A percentile compares a stretch with the other conserved stretches of the same genome.
Evolutionary conservation across 148 eudicot species (phyloP).

Genomic region (Linanthus parryae): DNA sequence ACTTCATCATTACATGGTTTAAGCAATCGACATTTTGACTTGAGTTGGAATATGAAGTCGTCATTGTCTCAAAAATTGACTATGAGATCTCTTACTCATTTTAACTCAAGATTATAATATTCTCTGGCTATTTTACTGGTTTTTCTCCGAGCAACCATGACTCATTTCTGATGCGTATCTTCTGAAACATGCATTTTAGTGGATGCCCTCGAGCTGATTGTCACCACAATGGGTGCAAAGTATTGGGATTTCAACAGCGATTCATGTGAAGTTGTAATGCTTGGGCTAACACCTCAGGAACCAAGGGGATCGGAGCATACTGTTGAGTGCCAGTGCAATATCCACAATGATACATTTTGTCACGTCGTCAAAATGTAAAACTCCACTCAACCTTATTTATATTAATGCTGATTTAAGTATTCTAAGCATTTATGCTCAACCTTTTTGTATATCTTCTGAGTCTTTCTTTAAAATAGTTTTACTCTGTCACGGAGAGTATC

Average conservation of each 20-base stretch:
- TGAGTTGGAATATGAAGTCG: not conserved
- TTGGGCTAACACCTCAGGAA: slow-evolving; percentile 23
- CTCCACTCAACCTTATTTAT: slow-evolving; percentile 10
- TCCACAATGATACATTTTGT: slow-evolving; percentile 37
- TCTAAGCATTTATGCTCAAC: not conserved
- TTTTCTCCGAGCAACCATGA: not conserved
- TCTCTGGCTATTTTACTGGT: not conserved
- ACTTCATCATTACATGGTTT: too few relatives aligned
- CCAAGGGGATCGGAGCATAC: slow-evolving; percentile 26
- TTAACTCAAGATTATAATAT: not conserved
- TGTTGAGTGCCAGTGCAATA: slow-evolving; percentile 45
- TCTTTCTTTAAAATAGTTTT: too few relatives aligned
- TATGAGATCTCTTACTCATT: not conserved
- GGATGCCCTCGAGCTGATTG: slow-evolving; percentile 44
- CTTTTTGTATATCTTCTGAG: slow-evolving; percentile 1
- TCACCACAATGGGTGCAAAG: slow-evolving; percentile 46
- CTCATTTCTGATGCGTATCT: not conserved
- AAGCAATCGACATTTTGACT: too few relatives aligned
- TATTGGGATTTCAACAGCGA: slow-evolving; percentile 44
- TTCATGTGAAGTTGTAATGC: slow-evolving; percentile 37
- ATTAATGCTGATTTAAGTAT: slow-evolving; percentile 1
- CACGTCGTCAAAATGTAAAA: slow-evolving; percentile 57
- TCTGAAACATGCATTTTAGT: slow-evolving; percentile 19
- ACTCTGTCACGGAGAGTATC: too few relatives aligned
- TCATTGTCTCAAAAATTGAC: not conserved